These are phyloP conservation scores for Barnettozyma salicaria DNA, from an alignment of 805 yeast species.

Conservation along the genomic window DNA sequence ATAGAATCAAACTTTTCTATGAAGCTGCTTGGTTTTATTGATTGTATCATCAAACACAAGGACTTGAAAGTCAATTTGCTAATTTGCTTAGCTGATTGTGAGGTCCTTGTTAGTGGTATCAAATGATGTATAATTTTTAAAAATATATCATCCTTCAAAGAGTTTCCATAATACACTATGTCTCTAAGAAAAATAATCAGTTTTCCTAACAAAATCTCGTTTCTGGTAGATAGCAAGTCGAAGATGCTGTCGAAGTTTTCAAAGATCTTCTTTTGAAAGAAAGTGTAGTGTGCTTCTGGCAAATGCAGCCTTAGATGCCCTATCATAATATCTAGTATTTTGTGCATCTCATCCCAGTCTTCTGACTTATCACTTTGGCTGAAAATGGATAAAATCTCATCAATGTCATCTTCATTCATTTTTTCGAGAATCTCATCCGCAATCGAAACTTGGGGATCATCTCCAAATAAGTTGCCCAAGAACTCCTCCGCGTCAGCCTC, in stretches of 20 bases:
- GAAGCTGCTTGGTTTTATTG: conserved; percentile 18
- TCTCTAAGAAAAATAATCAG: conserved; percentile 22
- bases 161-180: conserved; percentile 19
- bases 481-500: conserved; percentile 12
- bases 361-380: conserved; percentile 18
- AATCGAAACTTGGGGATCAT: conserved; percentile 16
- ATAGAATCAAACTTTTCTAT: conserved; percentile 15
- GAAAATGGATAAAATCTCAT: conserved; percentile 8
- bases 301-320: conserved; percentile 17
- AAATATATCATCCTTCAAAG: conserved; percentile 13
- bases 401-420: conserved; percentile 10
- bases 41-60: conserved; percentile 22
- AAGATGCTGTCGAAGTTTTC: conserved; percentile 17
- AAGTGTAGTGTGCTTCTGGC: conserved; percentile 12
- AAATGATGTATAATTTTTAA: conserved; percentile 17
- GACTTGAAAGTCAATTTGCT: conserved; percentile 17
- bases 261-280: conserved; percentile 13
- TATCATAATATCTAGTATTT: conserved; percentile 19
- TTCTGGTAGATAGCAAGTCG: conserved; percentile 13
- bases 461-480: conserved; percentile 16
- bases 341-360: conserved; percentile 19
- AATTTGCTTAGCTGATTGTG: conserved; percentile 15
- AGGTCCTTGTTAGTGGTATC: conserved; percentile 20
- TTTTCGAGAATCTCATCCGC: conserved; percentile 6
- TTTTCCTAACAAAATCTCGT: conserved; percentile 17